Percentiles rank a stretch among this genome's conserved stretches.
Conservation (phyloP, 1,284 basidiomycete species). For the Phlebopus sp. region DNA sequence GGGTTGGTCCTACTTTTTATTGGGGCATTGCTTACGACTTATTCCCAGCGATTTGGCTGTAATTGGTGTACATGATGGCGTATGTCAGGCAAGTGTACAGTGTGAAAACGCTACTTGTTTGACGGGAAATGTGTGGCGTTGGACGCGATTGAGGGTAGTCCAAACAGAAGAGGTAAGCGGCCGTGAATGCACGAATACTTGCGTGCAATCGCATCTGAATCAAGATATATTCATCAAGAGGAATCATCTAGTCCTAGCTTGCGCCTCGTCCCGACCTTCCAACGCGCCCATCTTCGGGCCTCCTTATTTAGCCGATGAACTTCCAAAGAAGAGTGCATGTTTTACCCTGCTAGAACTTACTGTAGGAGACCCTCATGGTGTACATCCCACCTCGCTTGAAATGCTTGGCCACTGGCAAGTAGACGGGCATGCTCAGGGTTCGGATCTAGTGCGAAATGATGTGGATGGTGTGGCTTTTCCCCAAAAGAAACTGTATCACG, state of each 20-base stretch:
- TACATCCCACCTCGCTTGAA: constrained; percentile 41
- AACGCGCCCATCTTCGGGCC: constrained; percentile 26
- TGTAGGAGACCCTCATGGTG: constrained; percentile 33
- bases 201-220: neutral
- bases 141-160: constrained; percentile 22
- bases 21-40: constrained; percentile 8
- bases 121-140: constrained; percentile 10
- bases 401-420: constrained; percentile 55
- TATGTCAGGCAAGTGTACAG: constrained; percentile 36
- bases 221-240: constrained; percentile 13
- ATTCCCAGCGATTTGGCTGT: constrained; percentile 40
- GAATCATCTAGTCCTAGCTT: constrained; percentile 22
- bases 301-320: constrained; percentile 15
- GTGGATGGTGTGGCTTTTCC: constrained; percentile 41
- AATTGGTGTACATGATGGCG: constrained; percentile 43
- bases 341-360: constrained; percentile 48
- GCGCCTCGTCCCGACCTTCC: constrained; percentile 17
- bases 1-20: constrained; percentile 1
- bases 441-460: constrained; percentile 42
- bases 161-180: constrained; percentile 21
- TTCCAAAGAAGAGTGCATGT: constrained; percentile 14
- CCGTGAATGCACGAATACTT: neutral
- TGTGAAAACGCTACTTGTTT: constrained; percentile 9
- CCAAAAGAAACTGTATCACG: constrained; percentile 9
- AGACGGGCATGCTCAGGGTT: constrained; percentile 44